Conservation (phyloP, 2,329 filamentous ascomycete species). For the Fusarium bulbicola region DNA sequence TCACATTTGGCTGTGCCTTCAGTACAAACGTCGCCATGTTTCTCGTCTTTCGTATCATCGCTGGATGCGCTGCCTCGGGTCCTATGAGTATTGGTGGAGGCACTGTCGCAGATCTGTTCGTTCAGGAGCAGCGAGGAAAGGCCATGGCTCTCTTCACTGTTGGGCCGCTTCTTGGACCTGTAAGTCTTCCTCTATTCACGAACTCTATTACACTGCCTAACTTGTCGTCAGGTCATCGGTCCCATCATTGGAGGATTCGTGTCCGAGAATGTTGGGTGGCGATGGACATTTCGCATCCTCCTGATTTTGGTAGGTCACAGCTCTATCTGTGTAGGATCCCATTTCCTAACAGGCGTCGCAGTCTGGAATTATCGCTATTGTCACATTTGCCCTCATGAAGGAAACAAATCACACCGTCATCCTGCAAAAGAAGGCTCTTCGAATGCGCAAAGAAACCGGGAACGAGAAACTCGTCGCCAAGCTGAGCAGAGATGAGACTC, state of each 20-base stretch:
- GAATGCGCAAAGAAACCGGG: constrained; percentile 19
- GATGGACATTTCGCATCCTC: constrained; percentile 61
- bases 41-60: constrained; percentile 20
- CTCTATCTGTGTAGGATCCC: fast-evolving
- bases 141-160: constrained; percentile 71
- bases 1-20: constrained; percentile 25
- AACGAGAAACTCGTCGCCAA: constrained; percentile 27
- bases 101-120: constrained; percentile 24
- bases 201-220: fast-evolving
- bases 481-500: constrained; percentile 8
- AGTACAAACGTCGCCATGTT: constrained; percentile 25
- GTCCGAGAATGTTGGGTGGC: constrained; percentile 56
- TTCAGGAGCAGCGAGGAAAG: constrained; percentile 56
- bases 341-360: background rate
- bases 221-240: constrained; percentile 18
- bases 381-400: constrained; percentile 31
- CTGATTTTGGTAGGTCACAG: constrained; percentile 48
- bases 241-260: constrained; percentile 56
- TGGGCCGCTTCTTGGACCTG: constrained; percentile 67
- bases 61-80: constrained; percentile 29
- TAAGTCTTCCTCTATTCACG: background rate
- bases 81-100: constrained; percentile 32
- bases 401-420: constrained; percentile 41
- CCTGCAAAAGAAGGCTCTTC: background rate
- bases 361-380: background rate